Evolutionary conservation across 352 stramenopile genomes (phyloP), one percentile per base, ranked within the genome.

Genomic region (Phytopythium boreale): DNA sequence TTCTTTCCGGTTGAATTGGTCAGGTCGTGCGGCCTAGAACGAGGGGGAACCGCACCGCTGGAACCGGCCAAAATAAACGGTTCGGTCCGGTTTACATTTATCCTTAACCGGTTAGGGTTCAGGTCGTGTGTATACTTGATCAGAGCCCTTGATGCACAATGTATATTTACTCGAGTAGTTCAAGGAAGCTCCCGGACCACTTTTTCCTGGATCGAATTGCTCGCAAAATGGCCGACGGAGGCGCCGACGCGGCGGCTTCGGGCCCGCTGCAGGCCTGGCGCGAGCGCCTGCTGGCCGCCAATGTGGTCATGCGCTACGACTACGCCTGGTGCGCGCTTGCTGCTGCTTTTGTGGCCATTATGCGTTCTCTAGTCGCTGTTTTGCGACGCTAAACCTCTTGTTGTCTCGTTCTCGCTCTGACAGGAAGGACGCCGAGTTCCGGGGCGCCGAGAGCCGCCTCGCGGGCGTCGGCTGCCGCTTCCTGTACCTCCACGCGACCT

Each of bases 251-350:
- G 44, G 64, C 74, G 4, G 74, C 26, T n/a, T 22, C 47, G 6
- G 26, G 47, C 14, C 5, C 66, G 43, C 47, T 72, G 37, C 60
- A 63, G 70, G 68, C 63, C 6, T 75, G 68, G 67, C 83, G 83
- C 55, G 72, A 83, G 69, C 80, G 75, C 20, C 74, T 92, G 29
- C 37, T 82, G 29, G 67, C 63, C 34, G 65, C 80, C 27, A 74
- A 77, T 14, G 72, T 92, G 59, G 77, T 86, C 61, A 95, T 95
- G 84, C 83, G 87, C 59, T 92, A 95, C 59, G 87, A 95, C 61
- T 95, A 95, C 61, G 87, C 87, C 1, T 95, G 87, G 87, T 87
- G 66, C 43, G 71, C 14, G 22, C 56, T 22, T 37, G 63, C 19
- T 63, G 20, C 50, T 43, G 10, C 6, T 20, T 43, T 60, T 6